Conservation (phyloP, 2,329 filamentous ascomycete species). For the Alternaria triticina region DNA sequence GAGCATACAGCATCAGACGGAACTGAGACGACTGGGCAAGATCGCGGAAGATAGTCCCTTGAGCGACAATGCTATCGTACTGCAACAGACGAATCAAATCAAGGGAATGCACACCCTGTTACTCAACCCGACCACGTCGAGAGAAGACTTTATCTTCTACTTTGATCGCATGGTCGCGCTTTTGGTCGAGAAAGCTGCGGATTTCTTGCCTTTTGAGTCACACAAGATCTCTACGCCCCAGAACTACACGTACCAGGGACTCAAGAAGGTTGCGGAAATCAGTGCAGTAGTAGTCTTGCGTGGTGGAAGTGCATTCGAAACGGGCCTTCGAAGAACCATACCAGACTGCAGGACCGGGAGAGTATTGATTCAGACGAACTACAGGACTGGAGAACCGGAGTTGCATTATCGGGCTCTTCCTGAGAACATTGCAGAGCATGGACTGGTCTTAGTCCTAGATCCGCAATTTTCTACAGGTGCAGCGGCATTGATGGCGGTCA, state of each 20-base stretch:
- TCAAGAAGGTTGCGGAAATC: conserved; percentile 70
- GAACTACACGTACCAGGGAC: conserved; percentile 72
- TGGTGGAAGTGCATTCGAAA: conserved; percentile 87
- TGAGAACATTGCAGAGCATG: conserved; percentile 73
- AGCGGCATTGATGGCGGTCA: conserved; percentile 87
- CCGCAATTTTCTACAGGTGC: conserved; percentile 95
- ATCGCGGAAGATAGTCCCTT: conserved; percentile 74
- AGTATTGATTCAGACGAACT: conserved; percentile 86
- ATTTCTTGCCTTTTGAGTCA: conserved; percentile 69
- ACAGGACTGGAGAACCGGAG: conserved; percentile 76
- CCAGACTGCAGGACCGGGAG: conserved; percentile 91
- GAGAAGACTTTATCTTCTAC: conserved; percentile 97
- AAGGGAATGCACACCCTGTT: conserved; percentile 90
- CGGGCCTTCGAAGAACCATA: conserved; percentile 85
- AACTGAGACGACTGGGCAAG: conserved; percentile 76
- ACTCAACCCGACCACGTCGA: conserved; percentile 75
- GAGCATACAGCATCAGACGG: conserved; percentile 80
- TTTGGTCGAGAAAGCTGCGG: conserved; percentile 71
- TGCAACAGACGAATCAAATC: conserved; percentile 81
- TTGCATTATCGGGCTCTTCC: conserved; percentile 85
- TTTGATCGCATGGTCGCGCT: conserved; percentile 89
- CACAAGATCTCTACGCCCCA: conserved; percentile 73
- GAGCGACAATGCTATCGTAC: conserved; percentile 74
- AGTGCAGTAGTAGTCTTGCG: conserved; percentile 83
- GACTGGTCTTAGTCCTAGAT: conserved; percentile 85